Base-by-base conservation (phyloP, 805 yeast genomes). In the Lachancea mirantina region DNA sequence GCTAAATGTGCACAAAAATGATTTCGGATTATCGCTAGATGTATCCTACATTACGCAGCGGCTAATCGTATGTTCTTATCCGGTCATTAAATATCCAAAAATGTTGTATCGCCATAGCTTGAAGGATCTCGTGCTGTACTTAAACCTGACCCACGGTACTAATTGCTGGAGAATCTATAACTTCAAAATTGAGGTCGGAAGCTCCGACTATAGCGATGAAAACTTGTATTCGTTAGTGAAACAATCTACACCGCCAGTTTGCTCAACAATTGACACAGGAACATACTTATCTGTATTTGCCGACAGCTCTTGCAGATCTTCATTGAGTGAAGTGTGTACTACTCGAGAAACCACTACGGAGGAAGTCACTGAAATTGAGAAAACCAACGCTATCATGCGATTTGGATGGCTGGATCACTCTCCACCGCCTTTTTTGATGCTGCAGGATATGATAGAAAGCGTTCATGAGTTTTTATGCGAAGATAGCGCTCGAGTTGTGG, bases 21-120 rank as follows among this genome's bases (percentile, higher is more conserved):
- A 52, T 2, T 44, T 55, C 13, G 63, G 57, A 7, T 38, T 61
- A 9, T 40, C 52, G 10, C 52, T 80, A 6, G 95, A 87, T 49
- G 57, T 85, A 23, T 69, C 87, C 0, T 79, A 80, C 43, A 68
- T 87, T 18, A 68, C 79, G 0, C 68, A 76, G 0, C 68, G 71
- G 37, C 36, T 88, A 10, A 70, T 84, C 14, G 95, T 82, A 3
- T 72, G 84, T 28, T 76, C 95, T 0, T 83, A 78, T 45, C 96
- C 96, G 0, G 70, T 78, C 1, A 63, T 65, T 27, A 50, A 52
- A 19, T 52, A 43, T 19, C 59, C 69, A 3, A 62, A 67, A 35
- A 47, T 62, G 6, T 47, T 68, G 26, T 78, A 71, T 51, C 64
- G 81, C 28, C 74, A 76, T 41, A 64, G 70, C 20, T 55, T 80